Base-by-base conservation (phyloP, 331 rosid genomes). In the Malus hybrid region DNA sequence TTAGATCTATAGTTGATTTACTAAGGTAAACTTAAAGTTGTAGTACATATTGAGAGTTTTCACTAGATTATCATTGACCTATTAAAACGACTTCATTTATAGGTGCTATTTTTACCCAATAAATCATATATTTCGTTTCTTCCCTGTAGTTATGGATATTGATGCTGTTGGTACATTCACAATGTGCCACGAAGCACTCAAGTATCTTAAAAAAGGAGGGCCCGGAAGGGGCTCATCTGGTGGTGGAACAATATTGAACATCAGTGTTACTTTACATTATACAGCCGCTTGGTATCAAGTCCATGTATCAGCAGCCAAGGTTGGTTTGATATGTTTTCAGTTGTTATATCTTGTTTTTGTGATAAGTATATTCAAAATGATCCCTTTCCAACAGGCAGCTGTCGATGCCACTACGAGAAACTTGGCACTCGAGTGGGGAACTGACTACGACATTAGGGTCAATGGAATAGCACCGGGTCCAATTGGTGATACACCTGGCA, bases 381-480 rank as follows among this genome's bases (percentile, higher is more conserved):
- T 73, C 42, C 52, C 32, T 67, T 67, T 82, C 71, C 28, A 39
- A 81, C 85, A 94, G 98, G 98, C 98, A 52, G 98, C 98, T 56
- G 89, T 94, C 52, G 98, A 94, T 78, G 95, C 98, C 65, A 87
- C 91, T 36, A 94, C 89, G 31, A 89, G 98, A 86, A 94, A 88
- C 85, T 87, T 94, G 93, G 98, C 98, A 46, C 79, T 94, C 20
- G 98, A 94, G 78, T 94, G 98, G 98, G 98, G 98, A 29, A 72
- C 96, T 75, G 98, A 91, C 80, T 83, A 90, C 76, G 98, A 91
- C 78, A 88, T 94, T 44, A 86, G 96, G 77, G 96, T 91, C 64
- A 93, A 93, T 67, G 98, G 97, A 27, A 91, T 93, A 72, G 98
- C 96, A 46, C 98, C 98, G 0, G 98, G 98, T 33, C 97, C 98